Percentiles rank a stretch among this genome's conserved stretches.
phyloP scores from a whole-genome alignment of 2,329 filamentous ascomycete species.

The Fusarium heterosporum region DNA sequence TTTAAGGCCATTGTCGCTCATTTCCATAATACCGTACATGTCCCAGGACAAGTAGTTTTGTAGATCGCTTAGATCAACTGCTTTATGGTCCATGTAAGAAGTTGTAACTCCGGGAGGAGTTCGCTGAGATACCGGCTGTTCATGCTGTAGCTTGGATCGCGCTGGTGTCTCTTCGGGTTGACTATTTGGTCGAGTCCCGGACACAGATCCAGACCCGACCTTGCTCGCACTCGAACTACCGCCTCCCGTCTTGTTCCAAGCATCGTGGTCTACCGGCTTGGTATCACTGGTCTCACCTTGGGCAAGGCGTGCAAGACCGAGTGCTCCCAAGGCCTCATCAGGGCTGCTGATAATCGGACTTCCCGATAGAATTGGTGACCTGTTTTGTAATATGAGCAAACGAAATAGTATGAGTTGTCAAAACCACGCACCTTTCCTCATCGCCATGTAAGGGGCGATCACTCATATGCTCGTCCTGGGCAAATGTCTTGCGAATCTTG shows the following conservation, averaged over 20 bases:
- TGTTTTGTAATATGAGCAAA: slow-evolving; percentile 18
- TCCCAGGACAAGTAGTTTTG: slow-evolving; percentile 56
- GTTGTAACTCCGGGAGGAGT: slow-evolving; percentile 36
- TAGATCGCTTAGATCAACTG: slow-evolving; percentile 54
- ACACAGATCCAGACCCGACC: slow-evolving; percentile 26
- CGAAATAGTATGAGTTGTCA: background rate
- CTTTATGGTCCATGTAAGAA: slow-evolving; percentile 51
- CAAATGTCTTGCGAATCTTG: slow-evolving; percentile 52
- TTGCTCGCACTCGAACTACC: slow-evolving; percentile 30
- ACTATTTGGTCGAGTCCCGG: slow-evolving; percentile 25
- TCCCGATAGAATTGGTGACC: slow-evolving; percentile 33
- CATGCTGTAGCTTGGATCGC: slow-evolving; percentile 53
- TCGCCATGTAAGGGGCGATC: slow-evolving; percentile 36
- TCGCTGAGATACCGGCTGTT: slow-evolving; percentile 50
- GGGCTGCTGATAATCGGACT: slow-evolving; percentile 40
- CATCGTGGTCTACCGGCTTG: slow-evolving; percentile 30
- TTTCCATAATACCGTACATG: slow-evolving; percentile 57
- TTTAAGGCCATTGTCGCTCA: slow-evolving; percentile 53
- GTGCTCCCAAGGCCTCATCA: slow-evolving; percentile 39
- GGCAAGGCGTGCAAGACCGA: slow-evolving; percentile 42
- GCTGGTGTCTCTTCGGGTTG: slow-evolving; percentile 41
- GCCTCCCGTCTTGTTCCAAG: slow-evolving; percentile 28
- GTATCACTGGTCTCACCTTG: slow-evolving; percentile 38
- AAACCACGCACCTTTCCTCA: slow-evolving; percentile 29
- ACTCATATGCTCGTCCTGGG: slow-evolving; percentile 46